phyloP scores from a whole-genome alignment of 139 green algal species.

The Astrephomene gubernaculifera region DNA sequence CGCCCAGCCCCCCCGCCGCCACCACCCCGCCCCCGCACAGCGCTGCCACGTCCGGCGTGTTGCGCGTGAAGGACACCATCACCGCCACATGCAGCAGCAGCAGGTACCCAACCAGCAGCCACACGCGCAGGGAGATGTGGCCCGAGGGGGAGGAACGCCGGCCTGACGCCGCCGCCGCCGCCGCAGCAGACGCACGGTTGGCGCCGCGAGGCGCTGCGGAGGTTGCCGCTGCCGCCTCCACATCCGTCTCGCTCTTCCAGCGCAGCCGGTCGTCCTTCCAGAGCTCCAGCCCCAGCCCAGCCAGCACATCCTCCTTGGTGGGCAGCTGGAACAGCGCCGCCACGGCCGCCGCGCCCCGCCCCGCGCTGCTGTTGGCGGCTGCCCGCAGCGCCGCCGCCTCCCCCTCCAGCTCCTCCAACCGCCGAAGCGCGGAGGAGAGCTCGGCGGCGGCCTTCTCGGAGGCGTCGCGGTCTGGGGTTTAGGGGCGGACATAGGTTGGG shows the following conservation, averaged over 20 bases:
- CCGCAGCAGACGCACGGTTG: too few species aligned
- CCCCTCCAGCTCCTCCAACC: slow-evolving; percentile 51
- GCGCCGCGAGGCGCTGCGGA: neutral
- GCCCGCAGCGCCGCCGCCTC: slow-evolving; percentile 43
- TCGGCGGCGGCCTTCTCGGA: slow-evolving; percentile 36
- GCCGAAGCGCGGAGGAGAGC: neutral
- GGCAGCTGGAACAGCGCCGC: slow-evolving; percentile 50
- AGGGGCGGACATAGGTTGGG: too few species aligned
- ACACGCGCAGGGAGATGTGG: slow-evolving; percentile 32
- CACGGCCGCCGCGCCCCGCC: too few species aligned
- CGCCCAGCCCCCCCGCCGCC: too few species aligned
- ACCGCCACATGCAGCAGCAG: slow-evolving; percentile 50
- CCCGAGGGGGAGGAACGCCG: neutral
- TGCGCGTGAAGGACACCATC: slow-evolving; percentile 46
- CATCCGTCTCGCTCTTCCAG: slow-evolving; percentile 53
- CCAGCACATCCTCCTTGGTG: slow-evolving; percentile 51
- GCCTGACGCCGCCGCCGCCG: neutral
- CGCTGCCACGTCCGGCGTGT: slow-evolving; percentile 12
- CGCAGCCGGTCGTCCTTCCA: slow-evolving; percentile 58
- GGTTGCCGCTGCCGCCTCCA: slow-evolving; percentile 32
- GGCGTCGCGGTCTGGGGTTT: slow-evolving; percentile 7
- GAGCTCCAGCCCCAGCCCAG: slow-evolving; percentile 55
- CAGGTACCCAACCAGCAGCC: slow-evolving; percentile 48
- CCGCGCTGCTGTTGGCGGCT: neutral
- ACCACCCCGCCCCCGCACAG: slow-evolving; percentile 23